phyloP scores from a whole-genome alignment of 352 stramenopile species.

The Pythium aristosporum region DNA sequence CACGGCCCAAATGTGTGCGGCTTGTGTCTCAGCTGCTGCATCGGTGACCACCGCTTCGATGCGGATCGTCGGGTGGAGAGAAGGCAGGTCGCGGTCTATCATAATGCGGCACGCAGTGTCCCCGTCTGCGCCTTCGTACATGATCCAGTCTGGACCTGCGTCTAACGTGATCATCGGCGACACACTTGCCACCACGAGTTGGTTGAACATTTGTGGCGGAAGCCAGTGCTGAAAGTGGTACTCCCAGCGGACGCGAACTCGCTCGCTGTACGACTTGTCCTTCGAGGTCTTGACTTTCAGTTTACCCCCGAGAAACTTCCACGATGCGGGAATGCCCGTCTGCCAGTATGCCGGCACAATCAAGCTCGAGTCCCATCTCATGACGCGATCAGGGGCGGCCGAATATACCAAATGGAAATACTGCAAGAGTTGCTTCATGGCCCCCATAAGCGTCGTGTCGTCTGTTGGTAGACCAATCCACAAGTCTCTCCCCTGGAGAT shows the following conservation, averaged over 20 bases:
- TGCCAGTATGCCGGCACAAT: neutral
- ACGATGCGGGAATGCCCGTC: neutral
- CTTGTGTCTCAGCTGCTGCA: neutral
- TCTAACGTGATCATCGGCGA: neutral
- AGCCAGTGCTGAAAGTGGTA: constrained; percentile 20
- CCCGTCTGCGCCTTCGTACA: neutral
- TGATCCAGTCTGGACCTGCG: neutral
- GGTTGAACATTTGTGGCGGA: constrained; percentile 21
- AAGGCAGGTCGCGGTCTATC: constrained; percentile 1
- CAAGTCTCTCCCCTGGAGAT: neutral
- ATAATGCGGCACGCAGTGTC: constrained; percentile 1
- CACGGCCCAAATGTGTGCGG: neutral
- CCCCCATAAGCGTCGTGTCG: constrained; percentile 3
- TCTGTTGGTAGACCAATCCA: neutral
- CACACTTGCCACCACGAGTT: constrained; percentile 15
- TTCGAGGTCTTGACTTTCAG: neutral
- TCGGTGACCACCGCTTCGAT: constrained; percentile 10
- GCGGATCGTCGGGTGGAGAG: constrained; percentile 3
- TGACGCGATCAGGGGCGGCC: neutral
- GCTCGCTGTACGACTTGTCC: neutral
- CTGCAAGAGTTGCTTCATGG: constrained; percentile 25
- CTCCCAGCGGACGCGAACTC: constrained; percentile 19
- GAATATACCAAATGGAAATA: constrained; percentile 13
- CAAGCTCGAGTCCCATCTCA: constrained; percentile 13
- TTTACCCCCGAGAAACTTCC: neutral